Conservation (phyloP, 2,329 filamentous ascomycete species). For the Fusarium sp. region DNA sequence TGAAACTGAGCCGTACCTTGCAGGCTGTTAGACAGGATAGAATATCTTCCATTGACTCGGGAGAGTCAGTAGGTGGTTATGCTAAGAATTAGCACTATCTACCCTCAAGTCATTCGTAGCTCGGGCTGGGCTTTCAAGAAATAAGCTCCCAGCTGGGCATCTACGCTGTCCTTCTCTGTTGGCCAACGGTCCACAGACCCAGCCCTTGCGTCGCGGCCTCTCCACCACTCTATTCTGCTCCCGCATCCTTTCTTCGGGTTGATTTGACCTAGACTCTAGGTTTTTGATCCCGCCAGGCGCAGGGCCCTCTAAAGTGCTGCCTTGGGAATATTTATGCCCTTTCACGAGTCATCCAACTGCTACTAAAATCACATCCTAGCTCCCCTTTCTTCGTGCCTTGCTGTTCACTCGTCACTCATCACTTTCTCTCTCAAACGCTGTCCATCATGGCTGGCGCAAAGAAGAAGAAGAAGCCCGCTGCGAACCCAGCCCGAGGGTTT, state of each 20-base stretch:
- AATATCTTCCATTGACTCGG: no score
- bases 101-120: no score
- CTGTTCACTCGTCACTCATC: neutral
- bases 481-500: slow-evolving; percentile 92
- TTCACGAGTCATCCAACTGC: slow-evolving; percentile 8
- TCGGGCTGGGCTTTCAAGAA: no score
- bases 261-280: slow-evolving; percentile 15
- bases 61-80: neutral
- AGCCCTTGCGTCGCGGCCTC: slow-evolving; percentile 43
- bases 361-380: neutral
- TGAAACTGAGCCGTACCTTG: slow-evolving; percentile 27
- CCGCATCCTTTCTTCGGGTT: slow-evolving; percentile 23
- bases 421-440: slow-evolving; percentile 12
- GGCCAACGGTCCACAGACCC: slow-evolving; percentile 31
- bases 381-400: slow-evolving; percentile 13
- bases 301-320: neutral
- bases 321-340: slow-evolving; percentile 1
- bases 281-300: slow-evolving; percentile 10
- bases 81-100: neutral
- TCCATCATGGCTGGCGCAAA: slow-evolving; percentile 77
- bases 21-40: slow-evolving; percentile 6
- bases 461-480: slow-evolving; percentile 92
- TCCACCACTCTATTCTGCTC: slow-evolving; percentile 34
- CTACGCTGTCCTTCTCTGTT: no score
- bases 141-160: no score